These are phyloP conservation scores for Carex cristatella DNA, from an alignment of 176 grass and related monocot genomes.

Conservation along the genomic window DNA sequence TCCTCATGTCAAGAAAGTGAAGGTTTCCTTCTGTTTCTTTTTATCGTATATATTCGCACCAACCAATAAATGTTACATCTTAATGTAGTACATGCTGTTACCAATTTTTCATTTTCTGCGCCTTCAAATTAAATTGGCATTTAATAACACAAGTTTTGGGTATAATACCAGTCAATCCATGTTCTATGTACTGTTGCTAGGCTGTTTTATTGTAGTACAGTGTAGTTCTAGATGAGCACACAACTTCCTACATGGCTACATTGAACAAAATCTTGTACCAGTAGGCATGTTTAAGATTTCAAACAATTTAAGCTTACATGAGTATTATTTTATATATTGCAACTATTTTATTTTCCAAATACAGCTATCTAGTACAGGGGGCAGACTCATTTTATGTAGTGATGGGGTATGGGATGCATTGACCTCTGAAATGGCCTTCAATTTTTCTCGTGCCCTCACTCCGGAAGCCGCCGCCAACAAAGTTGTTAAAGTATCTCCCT, in stretches of 20 bases:
- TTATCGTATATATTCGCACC: neutral
- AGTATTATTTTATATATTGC: neutral
- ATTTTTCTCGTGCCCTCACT: constrained; percentile 48
- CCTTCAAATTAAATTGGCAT: neutral
- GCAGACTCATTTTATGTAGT: constrained; percentile 80
- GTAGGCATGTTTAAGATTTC: neutral
- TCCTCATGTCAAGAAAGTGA: constrained; percentile 95
- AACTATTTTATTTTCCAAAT: constrained; percentile 28
- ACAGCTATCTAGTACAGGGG: constrained; percentile 74
- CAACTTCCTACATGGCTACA: neutral
- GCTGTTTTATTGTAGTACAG: neutral
- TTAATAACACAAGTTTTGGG: neutral
- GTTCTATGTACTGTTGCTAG: neutral
- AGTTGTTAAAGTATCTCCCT: constrained; percentile 76
- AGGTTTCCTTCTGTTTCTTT: constrained; percentile 39
- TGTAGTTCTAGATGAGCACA: neutral
- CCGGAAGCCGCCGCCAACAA: constrained; percentile 55
- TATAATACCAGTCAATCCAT: neutral
- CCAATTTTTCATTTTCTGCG: neutral
- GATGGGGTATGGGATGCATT: constrained; percentile 97
- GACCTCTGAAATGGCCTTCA: constrained; percentile 55
- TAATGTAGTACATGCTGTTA: neutral
- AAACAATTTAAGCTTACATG: neutral
- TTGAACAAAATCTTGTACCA: neutral
- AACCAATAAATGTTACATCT: neutral